These are phyloP conservation scores for Grosmannia huntii DNA, from an alignment of 2,329 filamentous ascomycete species.

Conservation along the genomic window DNA sequence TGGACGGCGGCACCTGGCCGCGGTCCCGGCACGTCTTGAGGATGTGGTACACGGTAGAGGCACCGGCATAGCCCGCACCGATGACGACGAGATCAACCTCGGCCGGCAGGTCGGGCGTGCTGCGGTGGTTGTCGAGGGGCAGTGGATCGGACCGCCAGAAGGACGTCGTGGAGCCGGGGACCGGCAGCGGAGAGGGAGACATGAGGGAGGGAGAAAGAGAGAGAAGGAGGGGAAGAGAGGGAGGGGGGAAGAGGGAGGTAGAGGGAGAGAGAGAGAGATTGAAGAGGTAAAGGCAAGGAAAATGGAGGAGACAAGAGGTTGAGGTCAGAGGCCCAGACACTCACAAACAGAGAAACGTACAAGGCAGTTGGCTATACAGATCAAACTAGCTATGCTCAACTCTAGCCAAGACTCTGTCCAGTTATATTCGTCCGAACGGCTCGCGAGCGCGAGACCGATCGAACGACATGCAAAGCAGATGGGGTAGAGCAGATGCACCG, in stretches of 20 bases:
- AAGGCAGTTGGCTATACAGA: too few relatives aligned
- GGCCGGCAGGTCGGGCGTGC: constrained; percentile 22
- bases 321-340: too few relatives aligned
- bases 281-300: not conserved
- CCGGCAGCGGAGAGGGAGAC: constrained; percentile 12
- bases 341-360: too few relatives aligned
- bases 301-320: too few relatives aligned
- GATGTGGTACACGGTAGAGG: constrained; percentile 29
- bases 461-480: not conserved
- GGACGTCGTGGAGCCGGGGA: constrained; percentile 16
- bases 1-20: constrained; percentile 8
- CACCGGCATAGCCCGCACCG: constrained; percentile 33
- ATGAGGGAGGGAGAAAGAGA: not conserved
- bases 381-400: too few relatives aligned
- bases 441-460: not conserved
- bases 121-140: constrained; percentile 27
- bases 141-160: constrained; percentile 27
- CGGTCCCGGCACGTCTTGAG: constrained; percentile 12
- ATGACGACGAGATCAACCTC: constrained; percentile 32
- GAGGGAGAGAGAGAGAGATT: not conserved
- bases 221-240: not conserved
- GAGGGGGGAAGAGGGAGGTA: not conserved
- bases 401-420: not conserved
- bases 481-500: not conserved
- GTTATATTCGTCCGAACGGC: not conserved